Evolutionary conservation across 768 basidiomycete genomes (phyloP), one percentile per base, ranked within the genome.

Genomic region (Gymnopilus dilepis): DNA sequence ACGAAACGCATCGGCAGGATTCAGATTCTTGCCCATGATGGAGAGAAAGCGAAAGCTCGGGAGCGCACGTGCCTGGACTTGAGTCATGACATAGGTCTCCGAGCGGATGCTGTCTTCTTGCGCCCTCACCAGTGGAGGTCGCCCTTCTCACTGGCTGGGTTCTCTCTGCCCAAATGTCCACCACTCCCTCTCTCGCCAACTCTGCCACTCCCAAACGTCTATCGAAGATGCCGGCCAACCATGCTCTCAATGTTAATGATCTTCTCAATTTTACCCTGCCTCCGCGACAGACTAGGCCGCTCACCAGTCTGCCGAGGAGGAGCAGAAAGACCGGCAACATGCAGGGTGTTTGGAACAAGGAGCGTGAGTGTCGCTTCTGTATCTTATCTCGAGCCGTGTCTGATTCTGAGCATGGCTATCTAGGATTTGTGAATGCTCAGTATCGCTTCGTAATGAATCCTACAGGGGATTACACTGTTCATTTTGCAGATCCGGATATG

Each of bases 401-500:
- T 58, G 47, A 59, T 24, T 17, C 38, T n/a, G n/a, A 38, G 22
- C 55, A 52, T 40, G 42, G 22, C 41, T 56, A 47, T 48, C 50
- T 52, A 95, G 94, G 91, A 66, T 99, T 95, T 72, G 88, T 98
- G 67, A 97, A 99, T 76, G 95, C 96, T 8, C 94, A 96, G 72
- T 97, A 96, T 77, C 85, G 95, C 60, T 99, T 98, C 74, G 86
- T 99, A 41, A 90, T 98, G 89, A 93, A 94, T 69, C 97, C 97
- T 2, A 87, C 82, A 40, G 92, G 93, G n/a, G 84, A 84, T 68
- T 96, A 97, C 72, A 94, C 95, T 17, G 96, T 92, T 6, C 95
- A 97, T 74, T 96, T 98, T 72, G 95, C 94, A 41, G 96, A 98
- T 74, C 95, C 97, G 33, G 97, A 99, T 76, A 96, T 99, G 91